Conservation (phyloP, 768 basidiomycete species). For the Lanmaoa rubissima region DNA sequence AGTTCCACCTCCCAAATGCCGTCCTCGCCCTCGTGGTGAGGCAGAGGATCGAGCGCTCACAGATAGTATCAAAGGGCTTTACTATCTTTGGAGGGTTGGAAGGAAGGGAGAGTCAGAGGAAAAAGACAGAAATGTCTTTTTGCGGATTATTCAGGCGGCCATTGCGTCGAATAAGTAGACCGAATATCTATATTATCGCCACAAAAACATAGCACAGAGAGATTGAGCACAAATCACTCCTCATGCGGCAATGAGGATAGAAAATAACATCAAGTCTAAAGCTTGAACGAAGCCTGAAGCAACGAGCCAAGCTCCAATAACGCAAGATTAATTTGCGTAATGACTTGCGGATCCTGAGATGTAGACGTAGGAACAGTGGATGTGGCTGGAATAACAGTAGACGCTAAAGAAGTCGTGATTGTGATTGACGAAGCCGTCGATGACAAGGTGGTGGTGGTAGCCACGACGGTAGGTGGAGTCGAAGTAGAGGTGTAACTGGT, state of each 20-base stretch:
- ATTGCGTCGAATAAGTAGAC: conserved; percentile 16
- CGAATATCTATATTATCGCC: background rate
- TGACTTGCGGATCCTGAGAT: conserved; percentile 20
- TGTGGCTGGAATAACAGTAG: conserved; percentile 7
- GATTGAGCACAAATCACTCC: background rate
- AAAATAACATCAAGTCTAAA: conserved; percentile 1
- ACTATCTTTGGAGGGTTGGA: conserved; percentile 55
- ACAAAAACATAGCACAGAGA: background rate
- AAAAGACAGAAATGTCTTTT: conserved; percentile 30
- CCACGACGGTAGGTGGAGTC: conserved; percentile 13
- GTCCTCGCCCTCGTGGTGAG: background rate
- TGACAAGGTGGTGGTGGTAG: conserved; percentile 12
- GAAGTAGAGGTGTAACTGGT: conserved; percentile 23
- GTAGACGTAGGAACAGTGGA: conserved; percentile 15
- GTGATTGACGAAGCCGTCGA: conserved; percentile 6
- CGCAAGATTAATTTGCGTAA: conserved; percentile 25
- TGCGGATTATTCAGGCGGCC: conserved; percentile 35
- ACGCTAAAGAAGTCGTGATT: conserved; percentile 7
- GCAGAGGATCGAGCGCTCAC: conserved; percentile 43
- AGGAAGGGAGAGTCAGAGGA: conserved; percentile 22
- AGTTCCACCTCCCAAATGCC: conserved; percentile 3
- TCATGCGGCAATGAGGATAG: background rate
- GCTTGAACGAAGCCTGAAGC: conserved; percentile 12
- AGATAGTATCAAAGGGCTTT: conserved; percentile 55
- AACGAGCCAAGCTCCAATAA: conserved; percentile 25